Conservation (phyloP, 1,139 yeast genomes). For the Tardiomyces depauwii region DNA sequence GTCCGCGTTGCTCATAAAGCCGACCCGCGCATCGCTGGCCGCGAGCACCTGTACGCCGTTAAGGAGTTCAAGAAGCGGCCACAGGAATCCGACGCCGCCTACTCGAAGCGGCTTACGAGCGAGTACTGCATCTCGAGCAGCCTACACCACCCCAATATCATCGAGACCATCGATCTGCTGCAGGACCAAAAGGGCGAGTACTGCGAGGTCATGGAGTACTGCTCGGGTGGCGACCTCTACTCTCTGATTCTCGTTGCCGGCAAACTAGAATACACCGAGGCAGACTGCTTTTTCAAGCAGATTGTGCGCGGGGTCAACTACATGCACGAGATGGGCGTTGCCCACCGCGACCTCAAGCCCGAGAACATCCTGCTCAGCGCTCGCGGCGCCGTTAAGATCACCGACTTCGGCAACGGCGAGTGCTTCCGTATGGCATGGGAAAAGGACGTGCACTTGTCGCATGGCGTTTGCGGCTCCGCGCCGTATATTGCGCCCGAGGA, state of each 20-base stretch:
- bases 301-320: slow-evolving; percentile 78
- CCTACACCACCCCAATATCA: slow-evolving; percentile 65
- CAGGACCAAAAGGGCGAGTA: slow-evolving; percentile 86
- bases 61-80: slow-evolving; percentile 57
- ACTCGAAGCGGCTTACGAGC: slow-evolving; percentile 60
- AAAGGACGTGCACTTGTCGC: slow-evolving; percentile 63
- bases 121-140: slow-evolving; percentile 81
- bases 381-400: slow-evolving; percentile 69
- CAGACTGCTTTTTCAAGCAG: slow-evolving; percentile 92
- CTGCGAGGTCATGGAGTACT: slow-evolving; percentile 51
- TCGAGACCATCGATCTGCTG: slow-evolving; percentile 70
- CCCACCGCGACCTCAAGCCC: slow-evolving; percentile 89
- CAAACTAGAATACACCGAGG: slow-evolving; percentile 65
- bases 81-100: slow-evolving; percentile 45
- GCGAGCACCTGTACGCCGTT: slow-evolving; percentile 57
- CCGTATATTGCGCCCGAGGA: slow-evolving; percentile 97
- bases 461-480: slow-evolving; percentile 80
- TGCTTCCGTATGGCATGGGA: slow-evolving; percentile 98
- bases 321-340: slow-evolving; percentile 94
- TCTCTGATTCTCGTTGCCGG: slow-evolving; percentile 59
- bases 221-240: slow-evolving; percentile 33
- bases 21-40: slow-evolving; percentile 26
- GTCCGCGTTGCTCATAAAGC: slow-evolving; percentile 61
- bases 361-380: slow-evolving; percentile 76
- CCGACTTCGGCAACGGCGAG: slow-evolving; percentile 92